Base-by-base conservation (phyloP, 1,284 basidiomycete genomes). In the Taiwanofungus camphoratus region DNA sequence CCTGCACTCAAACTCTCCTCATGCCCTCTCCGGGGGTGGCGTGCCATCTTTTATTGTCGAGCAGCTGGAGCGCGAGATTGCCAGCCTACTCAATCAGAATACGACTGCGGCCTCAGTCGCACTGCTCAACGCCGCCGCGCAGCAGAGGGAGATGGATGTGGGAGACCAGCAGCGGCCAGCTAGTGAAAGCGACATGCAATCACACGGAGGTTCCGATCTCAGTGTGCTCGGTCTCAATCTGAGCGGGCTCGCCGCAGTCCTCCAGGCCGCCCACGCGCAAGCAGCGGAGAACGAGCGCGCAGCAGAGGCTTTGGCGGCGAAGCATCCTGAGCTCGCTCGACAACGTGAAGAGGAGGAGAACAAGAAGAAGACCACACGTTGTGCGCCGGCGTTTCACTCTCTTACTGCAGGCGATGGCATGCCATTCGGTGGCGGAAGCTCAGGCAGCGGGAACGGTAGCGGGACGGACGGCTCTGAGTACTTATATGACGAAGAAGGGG, bases 301-400 rank as follows among this genome's bases (percentile, higher is more conserved):
- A 21, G 63, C 66, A 18, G 70, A 68, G 47, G 68, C 70, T 42
- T 61, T 68, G 45, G 64, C 68, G 15, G 67, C 67, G 15, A 69
- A 71, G 52, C 64, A 69, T 48, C 57, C 67, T 7, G 61, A 66
- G 37, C 66, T 66, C 41, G 63, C 63, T 30, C 60, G 60, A 26
- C 68, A 68, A 48, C 64, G 65, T n/a, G 63, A 67, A 48, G 66
- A 69, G 40, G 62, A 60, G 37, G 67, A 71, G 22, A 65, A 72
- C 39, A 69, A 68, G 51, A 71, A 70, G 46, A 69, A 68, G 56
- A 73, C 76, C 36, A 84, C 82, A 26, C 77, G 81, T 49, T 75
- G 73, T 5, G 79, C 82, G 0, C 83, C 85, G 41, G 78, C 82
- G 3, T 87, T 87, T 54, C 84, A 86, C 58, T 85, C 82, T 11